Conservation (phyloP, 148 eudicot species). For the Camellia sinensis region DNA sequence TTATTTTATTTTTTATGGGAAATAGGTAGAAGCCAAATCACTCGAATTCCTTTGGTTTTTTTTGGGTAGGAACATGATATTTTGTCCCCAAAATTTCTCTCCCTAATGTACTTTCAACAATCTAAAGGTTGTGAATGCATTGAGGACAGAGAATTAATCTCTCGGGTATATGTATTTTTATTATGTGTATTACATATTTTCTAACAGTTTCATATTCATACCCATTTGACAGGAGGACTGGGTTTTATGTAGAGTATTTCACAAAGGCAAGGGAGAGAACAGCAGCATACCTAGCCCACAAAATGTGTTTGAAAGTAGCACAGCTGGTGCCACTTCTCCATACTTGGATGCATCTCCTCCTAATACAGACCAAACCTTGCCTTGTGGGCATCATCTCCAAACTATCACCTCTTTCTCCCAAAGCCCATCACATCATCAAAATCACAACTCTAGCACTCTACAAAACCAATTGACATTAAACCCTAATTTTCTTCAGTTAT, state of each 20-base stretch:
- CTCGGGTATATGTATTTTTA: not conserved
- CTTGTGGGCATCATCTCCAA: conserved; percentile 19
- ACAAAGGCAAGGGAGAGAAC: conserved; percentile 63
- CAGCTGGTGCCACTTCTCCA: conserved; percentile 34
- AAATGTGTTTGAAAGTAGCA: conserved; percentile 26
- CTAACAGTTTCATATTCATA: conserved; percentile 10
- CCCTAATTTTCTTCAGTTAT: conserved; percentile 25
- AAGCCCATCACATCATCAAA: conserved; percentile 25
- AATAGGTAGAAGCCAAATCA: no score
- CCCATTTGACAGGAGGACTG: conserved; percentile 75
- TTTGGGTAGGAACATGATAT: not conserved
- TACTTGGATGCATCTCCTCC: conserved; percentile 29
- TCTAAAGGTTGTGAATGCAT: no score
- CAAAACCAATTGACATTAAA: not conserved
- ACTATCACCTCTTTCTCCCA: conserved; percentile 25
- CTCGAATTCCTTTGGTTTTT: not conserved
- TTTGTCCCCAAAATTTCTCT: no score
- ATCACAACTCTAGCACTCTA: conserved; percentile 20
- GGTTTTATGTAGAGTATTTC: conserved; percentile 93
- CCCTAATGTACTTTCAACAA: no score
- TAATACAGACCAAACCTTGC: conserved; percentile 16
- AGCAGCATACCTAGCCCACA: conserved; percentile 33
- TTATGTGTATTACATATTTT: not conserved
- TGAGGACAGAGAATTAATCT: no score
- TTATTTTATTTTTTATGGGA: not conserved